Conservation (phyloP, 352 stramenopile species). For the Pythium aquatile region DNA sequence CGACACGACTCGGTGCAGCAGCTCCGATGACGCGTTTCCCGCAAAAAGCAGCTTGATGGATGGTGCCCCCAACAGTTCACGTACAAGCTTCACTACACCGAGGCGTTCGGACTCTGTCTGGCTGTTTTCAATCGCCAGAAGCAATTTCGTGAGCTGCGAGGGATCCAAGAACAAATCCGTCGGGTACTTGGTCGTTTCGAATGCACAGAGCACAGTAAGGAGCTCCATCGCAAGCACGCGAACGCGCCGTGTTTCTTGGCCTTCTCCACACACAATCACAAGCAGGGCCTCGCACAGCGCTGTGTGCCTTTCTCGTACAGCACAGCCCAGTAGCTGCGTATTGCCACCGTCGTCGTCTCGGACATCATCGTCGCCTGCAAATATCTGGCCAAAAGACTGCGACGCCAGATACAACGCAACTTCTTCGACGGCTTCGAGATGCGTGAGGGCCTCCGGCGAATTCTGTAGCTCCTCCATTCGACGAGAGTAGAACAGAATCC, state of each 20-base stretch:
- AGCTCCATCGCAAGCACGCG: conserved; percentile 14
- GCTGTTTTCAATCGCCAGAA: conserved; percentile 4
- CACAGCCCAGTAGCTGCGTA: neutral
- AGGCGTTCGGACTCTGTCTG: neutral
- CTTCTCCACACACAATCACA: neutral
- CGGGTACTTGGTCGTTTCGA: neutral
- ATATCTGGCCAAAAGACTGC: conserved; percentile 17
- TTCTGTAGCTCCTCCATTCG: neutral
- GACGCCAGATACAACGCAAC: conserved; percentile 14
- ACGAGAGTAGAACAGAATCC: conserved; percentile 17
- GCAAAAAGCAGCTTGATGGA: conserved; percentile 5
- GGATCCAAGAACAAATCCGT: conserved; percentile 8
- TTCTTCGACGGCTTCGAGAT: conserved; percentile 17
- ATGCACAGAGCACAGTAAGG: conserved; percentile 8
- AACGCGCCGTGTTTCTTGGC: neutral
- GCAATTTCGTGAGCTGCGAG: neutral
- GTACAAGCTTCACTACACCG: neutral
- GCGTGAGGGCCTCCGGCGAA: neutral
- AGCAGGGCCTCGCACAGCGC: conserved; percentile 12
- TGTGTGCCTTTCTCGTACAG: neutral
- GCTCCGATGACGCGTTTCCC: neutral
- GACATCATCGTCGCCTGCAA: neutral
- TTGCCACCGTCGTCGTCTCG: neutral
- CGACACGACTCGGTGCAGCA: conserved; percentile 3
- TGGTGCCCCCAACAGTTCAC: neutral